Evolutionary conservation across 176 grass and related monocot genomes (phyloP).

Genomic region (Triticum dicoccoides): DNA sequence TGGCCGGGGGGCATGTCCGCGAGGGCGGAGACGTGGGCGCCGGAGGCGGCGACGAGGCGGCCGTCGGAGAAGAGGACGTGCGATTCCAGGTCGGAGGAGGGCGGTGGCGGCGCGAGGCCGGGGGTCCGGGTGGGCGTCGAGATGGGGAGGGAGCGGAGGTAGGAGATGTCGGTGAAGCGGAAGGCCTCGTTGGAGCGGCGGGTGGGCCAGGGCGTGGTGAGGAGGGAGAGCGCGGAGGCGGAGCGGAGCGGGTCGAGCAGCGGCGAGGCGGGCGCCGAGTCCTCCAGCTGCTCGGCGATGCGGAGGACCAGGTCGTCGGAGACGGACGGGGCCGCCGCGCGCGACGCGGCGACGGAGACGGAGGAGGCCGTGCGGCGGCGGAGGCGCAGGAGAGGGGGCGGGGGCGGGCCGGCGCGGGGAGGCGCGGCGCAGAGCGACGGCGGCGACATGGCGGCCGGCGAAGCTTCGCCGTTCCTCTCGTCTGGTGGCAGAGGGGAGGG

Average conservation of each 20-base stretch:
- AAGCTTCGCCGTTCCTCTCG: conserved; percentile 23
- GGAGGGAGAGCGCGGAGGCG: conserved; percentile 57
- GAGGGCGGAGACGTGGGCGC: conserved; percentile 33
- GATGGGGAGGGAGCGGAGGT: conserved; percentile 54
- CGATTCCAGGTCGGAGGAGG: conserved; percentile 29
- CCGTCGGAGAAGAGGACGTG: conserved; percentile 47
- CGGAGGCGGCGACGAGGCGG: conserved; percentile 28
- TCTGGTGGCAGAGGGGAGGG: background rate
- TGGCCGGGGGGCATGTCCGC: conserved; percentile 27
- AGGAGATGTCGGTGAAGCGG: conserved; percentile 67
- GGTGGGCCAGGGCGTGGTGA: conserved; percentile 63
- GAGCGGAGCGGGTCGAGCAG: conserved; percentile 49
- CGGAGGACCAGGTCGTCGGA: conserved; percentile 51
- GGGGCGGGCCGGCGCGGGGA: background rate
- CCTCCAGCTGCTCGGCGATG: conserved; percentile 62
- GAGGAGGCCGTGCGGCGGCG: background rate
- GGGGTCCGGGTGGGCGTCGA: conserved; percentile 25
- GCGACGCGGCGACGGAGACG: conserved; percentile 4
- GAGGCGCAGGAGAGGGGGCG: background rate
- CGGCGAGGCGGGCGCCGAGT: conserved; percentile 37
- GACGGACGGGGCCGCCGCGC: conserved; percentile 33
- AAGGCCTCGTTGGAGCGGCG: conserved; percentile 59
- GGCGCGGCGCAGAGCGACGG: conserved; percentile 32
- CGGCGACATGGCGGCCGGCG: conserved; percentile 43
- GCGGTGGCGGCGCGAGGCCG: conserved; percentile 11